These are phyloP conservation scores for Fusarium coicis DNA, from an alignment of 2,329 filamentous ascomycete species.

Conservation along the genomic window DNA sequence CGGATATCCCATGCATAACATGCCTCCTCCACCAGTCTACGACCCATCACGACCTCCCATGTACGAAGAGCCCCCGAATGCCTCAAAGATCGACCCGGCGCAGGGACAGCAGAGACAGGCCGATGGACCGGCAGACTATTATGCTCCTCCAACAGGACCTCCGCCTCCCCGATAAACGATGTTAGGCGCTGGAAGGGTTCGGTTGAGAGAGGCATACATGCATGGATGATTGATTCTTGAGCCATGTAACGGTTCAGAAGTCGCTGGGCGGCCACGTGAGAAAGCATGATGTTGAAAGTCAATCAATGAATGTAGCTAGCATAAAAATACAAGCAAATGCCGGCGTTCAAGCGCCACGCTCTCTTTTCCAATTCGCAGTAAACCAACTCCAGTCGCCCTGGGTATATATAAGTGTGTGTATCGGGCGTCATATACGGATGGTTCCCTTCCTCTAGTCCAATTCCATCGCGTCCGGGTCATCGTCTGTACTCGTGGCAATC, in stretches of 20 bases:
- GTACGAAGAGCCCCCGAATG: slow-evolving; percentile 62
- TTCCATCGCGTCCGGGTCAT: slow-evolving; percentile 75
- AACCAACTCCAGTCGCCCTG: slow-evolving; percentile 42
- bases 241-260: neutral
- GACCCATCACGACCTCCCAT: slow-evolving; percentile 67
- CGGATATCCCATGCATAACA: slow-evolving; percentile 46
- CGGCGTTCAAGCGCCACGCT: neutral
- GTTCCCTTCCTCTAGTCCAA: slow-evolving; percentile 58
- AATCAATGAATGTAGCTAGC: slow-evolving; percentile 19
- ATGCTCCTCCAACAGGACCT: slow-evolving; percentile 59
- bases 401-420: slow-evolving; percentile 38
- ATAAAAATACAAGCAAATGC: slow-evolving; percentile 27
- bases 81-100: slow-evolving; percentile 64
- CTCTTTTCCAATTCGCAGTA: slow-evolving; percentile 1
- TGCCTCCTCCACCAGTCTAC: slow-evolving; percentile 67
- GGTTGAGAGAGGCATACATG: neutral
- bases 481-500: slow-evolving; percentile 24
- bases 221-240: neutral
- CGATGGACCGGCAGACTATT: slow-evolving; percentile 42
- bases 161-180: slow-evolving; percentile 46
- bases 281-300: slow-evolving; percentile 28
- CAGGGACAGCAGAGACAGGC: slow-evolving; percentile 51
- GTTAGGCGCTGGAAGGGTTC: neutral
- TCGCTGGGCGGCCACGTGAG: slow-evolving; percentile 1
- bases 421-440: neutral